Evolutionary conservation across 1,284 basidiomycete species (phyloP).

Genomic region (Sanguinoderma infundibulare): DNA sequence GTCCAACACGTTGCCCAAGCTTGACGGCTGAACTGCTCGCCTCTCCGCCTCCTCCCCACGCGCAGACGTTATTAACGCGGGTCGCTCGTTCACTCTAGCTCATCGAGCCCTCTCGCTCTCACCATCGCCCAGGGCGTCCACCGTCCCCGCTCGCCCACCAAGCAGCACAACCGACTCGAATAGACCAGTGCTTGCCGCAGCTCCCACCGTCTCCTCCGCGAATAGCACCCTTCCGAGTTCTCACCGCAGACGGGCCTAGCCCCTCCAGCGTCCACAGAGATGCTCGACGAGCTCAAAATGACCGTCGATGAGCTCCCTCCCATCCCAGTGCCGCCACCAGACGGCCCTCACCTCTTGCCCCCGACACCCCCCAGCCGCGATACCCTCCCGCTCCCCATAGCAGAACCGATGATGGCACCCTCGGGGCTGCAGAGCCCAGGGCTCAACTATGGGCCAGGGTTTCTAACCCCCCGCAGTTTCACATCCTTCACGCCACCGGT

Average conservation of each 20-base stretch:
- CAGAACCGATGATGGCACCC: constrained; percentile 12
- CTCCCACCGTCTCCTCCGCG: constrained; percentile 17
- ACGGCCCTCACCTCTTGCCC: constrained; percentile 23
- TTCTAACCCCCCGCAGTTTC: constrained; percentile 24
- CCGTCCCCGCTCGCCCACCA: background rate
- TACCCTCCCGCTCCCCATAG: constrained; percentile 7
- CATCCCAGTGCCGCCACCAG: constrained; percentile 21
- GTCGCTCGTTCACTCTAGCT: constrained; percentile 14
- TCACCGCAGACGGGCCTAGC: constrained; percentile 19
- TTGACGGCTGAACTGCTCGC: constrained; percentile 12
- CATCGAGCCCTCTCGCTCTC: constrained; percentile 7
- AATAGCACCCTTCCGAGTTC: constrained; percentile 6
- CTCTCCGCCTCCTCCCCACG: constrained; percentile 17
- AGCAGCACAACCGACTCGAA: constrained; percentile 1
- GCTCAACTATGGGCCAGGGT: constrained; percentile 14
- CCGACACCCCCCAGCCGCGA: constrained; percentile 23
- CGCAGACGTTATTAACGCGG: constrained; percentile 13
- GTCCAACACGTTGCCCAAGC: constrained; percentile 25
- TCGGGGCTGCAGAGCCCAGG: constrained; percentile 14
- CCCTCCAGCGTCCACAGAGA: constrained; percentile 8
- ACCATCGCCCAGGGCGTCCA: constrained; percentile 6
- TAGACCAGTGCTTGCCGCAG: constrained; percentile 15
- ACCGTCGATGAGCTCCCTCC: constrained; percentile 21
- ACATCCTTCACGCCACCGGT: constrained; percentile 23
- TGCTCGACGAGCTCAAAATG: constrained; percentile 18